Evolutionary conservation across 2,329 filamentous ascomycete genomes (phyloP).

Genomic region (Aspergillus calidoustus): DNA sequence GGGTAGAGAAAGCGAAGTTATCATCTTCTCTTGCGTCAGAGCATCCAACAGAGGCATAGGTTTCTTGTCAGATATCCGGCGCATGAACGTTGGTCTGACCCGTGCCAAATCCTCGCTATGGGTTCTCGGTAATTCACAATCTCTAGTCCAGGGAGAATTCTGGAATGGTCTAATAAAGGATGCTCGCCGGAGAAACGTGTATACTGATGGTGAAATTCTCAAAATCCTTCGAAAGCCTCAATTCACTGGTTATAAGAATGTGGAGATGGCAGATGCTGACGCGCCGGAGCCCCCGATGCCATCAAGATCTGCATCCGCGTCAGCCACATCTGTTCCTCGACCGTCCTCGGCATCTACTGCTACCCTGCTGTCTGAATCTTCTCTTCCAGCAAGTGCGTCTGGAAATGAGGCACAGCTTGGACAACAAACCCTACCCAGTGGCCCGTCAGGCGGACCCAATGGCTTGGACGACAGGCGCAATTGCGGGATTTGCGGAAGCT

Average conservation of each 20-base stretch:
- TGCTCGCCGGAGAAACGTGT: slow-evolving; percentile 73
- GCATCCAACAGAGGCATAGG: slow-evolving; percentile 92
- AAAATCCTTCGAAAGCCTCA: slow-evolving; percentile 60
- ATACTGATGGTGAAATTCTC: slow-evolving; percentile 70
- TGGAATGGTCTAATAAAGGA: slow-evolving; percentile 88
- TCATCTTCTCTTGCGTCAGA: slow-evolving; percentile 98
- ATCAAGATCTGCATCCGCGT: slow-evolving; percentile 25
- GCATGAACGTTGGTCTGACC: slow-evolving; percentile 98
- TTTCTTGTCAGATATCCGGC: slow-evolving; percentile 96
- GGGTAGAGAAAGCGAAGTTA: slow-evolving; percentile 93
- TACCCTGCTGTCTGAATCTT: slow-evolving; percentile 24
- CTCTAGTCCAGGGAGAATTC: slow-evolving; percentile 83
- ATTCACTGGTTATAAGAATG: slow-evolving; percentile 48
- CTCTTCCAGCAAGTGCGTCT: slow-evolving; percentile 31
- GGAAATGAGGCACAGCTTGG: slow-evolving; percentile 26
- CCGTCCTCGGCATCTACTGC: slow-evolving; percentile 37
- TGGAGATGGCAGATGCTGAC: slow-evolving; percentile 49
- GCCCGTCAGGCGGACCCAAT: slow-evolving; percentile 48
- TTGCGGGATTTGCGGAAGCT: slow-evolving; percentile 53
- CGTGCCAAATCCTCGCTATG: slow-evolving; percentile 95
- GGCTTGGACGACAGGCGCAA: slow-evolving; percentile 48
- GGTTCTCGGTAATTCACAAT: slow-evolving; percentile 91
- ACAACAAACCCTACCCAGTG: slow-evolving; percentile 33
- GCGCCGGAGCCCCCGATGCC: slow-evolving; percentile 17
- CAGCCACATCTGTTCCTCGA: slow-evolving; percentile 34